These are phyloP conservation scores for Polychaeton citri DNA, from an alignment of 2,329 filamentous ascomycete species.

Conservation along the genomic window DNA sequence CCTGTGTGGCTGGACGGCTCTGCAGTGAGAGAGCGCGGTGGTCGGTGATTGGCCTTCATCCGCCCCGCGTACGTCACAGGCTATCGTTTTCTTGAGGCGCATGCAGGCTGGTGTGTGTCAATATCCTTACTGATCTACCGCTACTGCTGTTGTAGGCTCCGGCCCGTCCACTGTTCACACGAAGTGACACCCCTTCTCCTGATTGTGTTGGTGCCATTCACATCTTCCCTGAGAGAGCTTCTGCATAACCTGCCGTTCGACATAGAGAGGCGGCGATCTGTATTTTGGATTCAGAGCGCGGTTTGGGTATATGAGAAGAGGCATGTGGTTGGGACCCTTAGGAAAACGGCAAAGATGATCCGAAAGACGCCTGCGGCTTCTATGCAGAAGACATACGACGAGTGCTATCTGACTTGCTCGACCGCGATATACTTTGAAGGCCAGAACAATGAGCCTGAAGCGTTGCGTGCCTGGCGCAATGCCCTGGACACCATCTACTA, in stretches of 20 bases:
- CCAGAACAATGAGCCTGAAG: slow-evolving; percentile 86
- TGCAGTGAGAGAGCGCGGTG: no score
- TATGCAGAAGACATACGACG: slow-evolving; percentile 95
- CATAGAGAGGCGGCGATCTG: no score
- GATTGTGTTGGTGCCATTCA: no score
- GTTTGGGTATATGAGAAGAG: not conserved
- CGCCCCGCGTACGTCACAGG: slow-evolving; percentile 1
- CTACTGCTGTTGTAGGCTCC: no score
- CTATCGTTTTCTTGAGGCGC: not conserved
- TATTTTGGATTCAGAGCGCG: not conserved
- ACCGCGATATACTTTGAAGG: slow-evolving; percentile 94
- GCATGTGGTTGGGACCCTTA: not conserved
- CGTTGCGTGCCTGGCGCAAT: slow-evolving; percentile 76
- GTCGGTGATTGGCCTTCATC: no score
- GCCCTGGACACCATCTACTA: slow-evolving; percentile 83
- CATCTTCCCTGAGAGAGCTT: no score
- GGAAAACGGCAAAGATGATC: slow-evolving; percentile 28
- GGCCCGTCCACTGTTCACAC: no score
- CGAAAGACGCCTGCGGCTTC: slow-evolving; percentile 52
- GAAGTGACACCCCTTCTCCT: no score
- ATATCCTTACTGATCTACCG: no score
- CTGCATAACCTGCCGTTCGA: no score
- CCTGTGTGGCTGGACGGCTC: no score
- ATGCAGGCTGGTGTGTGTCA: no score
- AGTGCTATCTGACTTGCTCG: slow-evolving; percentile 87